Base-by-base conservation (phyloP, 164 flowering plant genomes). In the Amborella trichopoda region DNA sequence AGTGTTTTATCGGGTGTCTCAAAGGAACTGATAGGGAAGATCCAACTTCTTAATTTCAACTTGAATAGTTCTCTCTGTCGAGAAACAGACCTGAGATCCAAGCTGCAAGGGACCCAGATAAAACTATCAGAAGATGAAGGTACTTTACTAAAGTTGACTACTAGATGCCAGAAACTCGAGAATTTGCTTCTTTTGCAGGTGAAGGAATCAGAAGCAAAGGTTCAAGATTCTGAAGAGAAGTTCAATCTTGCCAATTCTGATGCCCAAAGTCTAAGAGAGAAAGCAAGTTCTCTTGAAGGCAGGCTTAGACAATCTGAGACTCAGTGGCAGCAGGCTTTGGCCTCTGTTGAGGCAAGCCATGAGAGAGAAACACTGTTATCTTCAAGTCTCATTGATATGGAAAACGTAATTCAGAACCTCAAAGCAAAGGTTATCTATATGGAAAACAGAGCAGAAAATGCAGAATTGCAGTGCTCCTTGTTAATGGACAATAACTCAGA, bases 1-100 rank as follows among this genome's bases (percentile, higher is more conserved):
- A 80, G 53, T 32, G 64, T 81, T 23, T 61, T 84, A 26, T 62
- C 26, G 60, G 90, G 88, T 33, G 61, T 67, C 38, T 74, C 83
- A 5, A 78, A 75, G 62, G 86, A 80, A 51, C 40, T 84, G 25
- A 41, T 70, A 46, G 71, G 80, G 19, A 61, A 49, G 16, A 58
- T 77, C 23, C 90, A 87, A 40, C 25, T 74, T 27, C 40, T 58
- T 44, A 81, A 77, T 40, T 77, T 81, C 52, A 69, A 57, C 64
- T 52, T 83, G 36, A 86, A 72, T 33, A 65, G 66, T 61, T 69
- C 69, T 4, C 21, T 52, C 24, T 62, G 66, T 52, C 61, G 74
- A 55, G 94, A 80, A 69, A 59, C 40, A 40, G 73, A 67, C 18
- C 45, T 78, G 26, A 77, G 43, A 40, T 57, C 69, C 22, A 60